These are phyloP conservation scores for Ascosphaera apis DNA, from an alignment of 2,329 filamentous ascomycete genomes.

Conservation along the genomic window DNA sequence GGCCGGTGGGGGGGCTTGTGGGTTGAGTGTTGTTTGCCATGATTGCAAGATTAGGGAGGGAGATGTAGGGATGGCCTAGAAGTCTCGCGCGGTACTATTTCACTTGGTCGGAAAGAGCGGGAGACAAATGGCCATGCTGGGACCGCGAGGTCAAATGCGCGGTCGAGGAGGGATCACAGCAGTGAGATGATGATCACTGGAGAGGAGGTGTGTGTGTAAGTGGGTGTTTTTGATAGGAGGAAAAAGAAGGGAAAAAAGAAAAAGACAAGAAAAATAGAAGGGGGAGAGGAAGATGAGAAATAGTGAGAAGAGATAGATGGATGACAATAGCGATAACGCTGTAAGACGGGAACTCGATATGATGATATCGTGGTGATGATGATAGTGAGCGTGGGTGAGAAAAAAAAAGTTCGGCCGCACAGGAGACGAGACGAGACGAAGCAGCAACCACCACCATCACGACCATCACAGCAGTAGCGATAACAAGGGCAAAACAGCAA, in stretches of 20 bases:
- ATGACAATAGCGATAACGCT: not conserved
- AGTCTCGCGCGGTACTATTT: not conserved
- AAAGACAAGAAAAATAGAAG: constrained; percentile 2
- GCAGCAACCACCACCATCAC: not conserved
- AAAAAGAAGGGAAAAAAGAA: constrained; percentile 3
- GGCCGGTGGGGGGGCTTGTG: constrained; percentile 9
- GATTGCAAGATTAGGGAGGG: not conserved
- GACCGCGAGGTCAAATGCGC: constrained; percentile 4
- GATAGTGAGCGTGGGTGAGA: not conserved
- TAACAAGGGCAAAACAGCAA: not conserved
- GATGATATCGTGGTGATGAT: not conserved
- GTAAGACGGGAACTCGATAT: not conserved
- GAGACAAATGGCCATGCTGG: constrained; percentile 36
- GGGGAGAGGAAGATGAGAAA: not conserved
- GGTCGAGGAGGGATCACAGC: constrained; percentile 2
- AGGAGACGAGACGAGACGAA: not conserved
- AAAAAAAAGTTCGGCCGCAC: not conserved
- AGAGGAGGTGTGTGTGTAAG: constrained; percentile 3
- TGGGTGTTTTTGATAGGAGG: constrained; percentile 2
- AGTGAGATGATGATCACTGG: constrained; percentile 4
- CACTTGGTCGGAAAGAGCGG: constrained; percentile 40
- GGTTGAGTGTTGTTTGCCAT: constrained; percentile 41
- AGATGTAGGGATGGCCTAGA: no score
- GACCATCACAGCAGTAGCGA: not conserved
- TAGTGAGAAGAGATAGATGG: not conserved